A percentile compares a stretch with the other conserved stretches of the same genome.
phyloP scores from a whole-genome alignment of 2,329 filamentous ascomycete species.

The Neonectria hederae region DNA sequence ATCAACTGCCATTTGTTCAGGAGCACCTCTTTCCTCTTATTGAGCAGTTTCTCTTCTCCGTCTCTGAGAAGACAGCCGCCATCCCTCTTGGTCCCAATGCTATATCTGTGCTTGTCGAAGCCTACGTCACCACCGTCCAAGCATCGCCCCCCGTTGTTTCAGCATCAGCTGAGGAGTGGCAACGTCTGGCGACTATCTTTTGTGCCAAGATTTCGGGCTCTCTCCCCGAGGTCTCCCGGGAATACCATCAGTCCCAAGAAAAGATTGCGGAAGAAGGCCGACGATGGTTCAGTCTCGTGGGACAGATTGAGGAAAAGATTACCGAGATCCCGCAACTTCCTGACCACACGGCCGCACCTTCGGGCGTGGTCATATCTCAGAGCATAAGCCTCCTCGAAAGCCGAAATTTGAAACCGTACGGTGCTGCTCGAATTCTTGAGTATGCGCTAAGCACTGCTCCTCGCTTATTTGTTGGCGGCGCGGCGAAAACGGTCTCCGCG shows the following conservation, averaged over 20 bases:
- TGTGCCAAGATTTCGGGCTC: conserved; percentile 75
- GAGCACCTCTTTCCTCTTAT: conserved; percentile 64
- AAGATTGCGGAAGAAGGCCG: conserved; percentile 71
- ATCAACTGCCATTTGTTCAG: conserved; percentile 57
- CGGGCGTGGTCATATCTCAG: conserved; percentile 44
- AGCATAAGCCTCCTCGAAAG: conserved; percentile 56
- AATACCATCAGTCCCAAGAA: conserved; percentile 77
- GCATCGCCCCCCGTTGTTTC: conserved; percentile 55
- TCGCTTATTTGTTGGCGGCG: conserved; percentile 51
- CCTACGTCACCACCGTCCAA: conserved; percentile 56
- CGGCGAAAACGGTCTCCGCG: conserved; percentile 49
- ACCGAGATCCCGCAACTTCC: conserved; percentile 32
- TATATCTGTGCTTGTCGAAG: conserved; percentile 55
- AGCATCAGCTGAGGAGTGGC: conserved; percentile 69
- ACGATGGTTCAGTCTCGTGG: conserved; percentile 72
- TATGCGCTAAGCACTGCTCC: conserved; percentile 51
- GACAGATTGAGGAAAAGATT: conserved; percentile 53
- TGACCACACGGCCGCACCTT: conserved; percentile 45
- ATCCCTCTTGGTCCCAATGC: conserved; percentile 48
- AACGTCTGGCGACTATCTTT: conserved; percentile 67
- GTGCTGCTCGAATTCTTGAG: conserved; percentile 59
- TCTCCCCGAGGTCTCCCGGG: conserved; percentile 82
- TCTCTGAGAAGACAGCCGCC: conserved; percentile 49
- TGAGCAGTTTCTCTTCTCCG: conserved; percentile 62
- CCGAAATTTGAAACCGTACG: conserved; percentile 67